These are phyloP conservation scores for Naematelia encephala DNA, from an alignment of 768 basidiomycete genomes.

Conservation along the genomic window DNA sequence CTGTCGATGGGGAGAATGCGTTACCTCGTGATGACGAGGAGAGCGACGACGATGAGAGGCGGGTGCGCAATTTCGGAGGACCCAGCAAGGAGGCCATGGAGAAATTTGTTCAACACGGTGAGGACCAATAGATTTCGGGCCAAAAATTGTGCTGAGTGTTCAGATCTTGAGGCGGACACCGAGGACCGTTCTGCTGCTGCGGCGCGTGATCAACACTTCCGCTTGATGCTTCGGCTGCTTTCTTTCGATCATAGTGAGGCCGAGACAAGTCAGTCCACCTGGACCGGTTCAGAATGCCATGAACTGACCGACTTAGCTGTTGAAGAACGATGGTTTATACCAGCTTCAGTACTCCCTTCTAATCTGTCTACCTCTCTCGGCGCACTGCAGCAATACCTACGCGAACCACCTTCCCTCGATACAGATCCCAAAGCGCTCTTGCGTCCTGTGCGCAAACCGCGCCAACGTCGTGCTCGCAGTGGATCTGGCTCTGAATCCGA, in stretches of 20 bases:
- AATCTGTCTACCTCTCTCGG: constrained; percentile 67
- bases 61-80: constrained; percentile 36
- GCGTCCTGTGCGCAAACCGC: constrained; percentile 58
- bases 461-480: constrained; percentile 48
- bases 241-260: constrained; percentile 60
- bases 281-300: background rate
- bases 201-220: constrained; percentile 72
- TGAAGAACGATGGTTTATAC: constrained; percentile 69
- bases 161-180: constrained; percentile 71
- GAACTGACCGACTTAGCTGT: constrained; percentile 17
- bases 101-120: constrained; percentile 74
- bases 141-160: constrained; percentile 4
- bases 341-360: constrained; percentile 64
- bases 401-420: constrained; percentile 71
- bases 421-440: constrained; percentile 66
- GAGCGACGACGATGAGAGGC: constrained; percentile 29
- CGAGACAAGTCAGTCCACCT: constrained; percentile 60
- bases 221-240: constrained; percentile 76
- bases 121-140: constrained; percentile 40
- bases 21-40: constrained; percentile 29
- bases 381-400: constrained; percentile 79
- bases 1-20: constrained; percentile 43
- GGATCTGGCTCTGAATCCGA: constrained; percentile 33
- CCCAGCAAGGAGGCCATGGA: constrained; percentile 68
- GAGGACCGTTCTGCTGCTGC: constrained; percentile 66